Evolutionary conservation across 2,329 filamentous ascomycete species (phyloP).

Genomic region (Dothideomycetes sp.): DNA sequence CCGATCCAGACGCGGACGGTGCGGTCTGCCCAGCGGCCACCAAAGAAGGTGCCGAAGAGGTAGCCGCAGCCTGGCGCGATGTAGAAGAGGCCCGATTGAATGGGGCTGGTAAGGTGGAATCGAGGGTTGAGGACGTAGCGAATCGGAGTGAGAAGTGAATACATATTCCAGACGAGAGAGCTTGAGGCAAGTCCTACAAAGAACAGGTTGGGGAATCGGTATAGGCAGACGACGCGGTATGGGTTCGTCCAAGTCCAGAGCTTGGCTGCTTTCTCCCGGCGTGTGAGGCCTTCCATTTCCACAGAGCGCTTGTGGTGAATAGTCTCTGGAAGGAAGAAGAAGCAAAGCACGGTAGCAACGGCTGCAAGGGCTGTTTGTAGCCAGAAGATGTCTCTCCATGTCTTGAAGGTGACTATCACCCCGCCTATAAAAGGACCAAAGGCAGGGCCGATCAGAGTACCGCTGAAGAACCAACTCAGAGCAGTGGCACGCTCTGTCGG

Average conservation of each 20-base stretch:
- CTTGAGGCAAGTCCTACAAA: slow-evolving; percentile 50
- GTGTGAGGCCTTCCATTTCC: slow-evolving; percentile 48
- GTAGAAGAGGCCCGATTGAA: slow-evolving; percentile 62
- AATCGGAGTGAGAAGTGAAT: slow-evolving; percentile 55
- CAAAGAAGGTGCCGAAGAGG: slow-evolving; percentile 52
- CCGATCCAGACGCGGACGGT: slow-evolving; percentile 54
- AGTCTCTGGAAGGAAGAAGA: slow-evolving; percentile 62
- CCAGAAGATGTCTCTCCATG: slow-evolving; percentile 70
- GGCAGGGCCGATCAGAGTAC: slow-evolving; percentile 60
- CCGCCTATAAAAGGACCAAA: slow-evolving; percentile 62
- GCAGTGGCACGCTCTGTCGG: slow-evolving; percentile 59
- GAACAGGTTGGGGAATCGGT: slow-evolving; percentile 58
- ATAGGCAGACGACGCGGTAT: slow-evolving; percentile 50
- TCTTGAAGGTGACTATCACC: slow-evolving; percentile 62
- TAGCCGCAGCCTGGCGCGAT: slow-evolving; percentile 63
- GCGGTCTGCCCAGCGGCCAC: slow-evolving; percentile 60
- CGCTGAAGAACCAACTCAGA: slow-evolving; percentile 61
- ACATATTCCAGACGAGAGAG: slow-evolving; percentile 66
- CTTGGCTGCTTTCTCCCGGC: slow-evolving; percentile 37
- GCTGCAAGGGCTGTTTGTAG: slow-evolving; percentile 60
- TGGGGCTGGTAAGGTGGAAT: slow-evolving; percentile 54
- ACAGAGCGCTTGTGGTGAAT: slow-evolving; percentile 53
- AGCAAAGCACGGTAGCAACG: slow-evolving; percentile 46
- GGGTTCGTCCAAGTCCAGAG: slow-evolving; percentile 58
- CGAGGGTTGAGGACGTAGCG: slow-evolving; percentile 65